Conservation (phyloP, 108 stramenopile genomes). For the Skeletonema marinoi region DNA sequence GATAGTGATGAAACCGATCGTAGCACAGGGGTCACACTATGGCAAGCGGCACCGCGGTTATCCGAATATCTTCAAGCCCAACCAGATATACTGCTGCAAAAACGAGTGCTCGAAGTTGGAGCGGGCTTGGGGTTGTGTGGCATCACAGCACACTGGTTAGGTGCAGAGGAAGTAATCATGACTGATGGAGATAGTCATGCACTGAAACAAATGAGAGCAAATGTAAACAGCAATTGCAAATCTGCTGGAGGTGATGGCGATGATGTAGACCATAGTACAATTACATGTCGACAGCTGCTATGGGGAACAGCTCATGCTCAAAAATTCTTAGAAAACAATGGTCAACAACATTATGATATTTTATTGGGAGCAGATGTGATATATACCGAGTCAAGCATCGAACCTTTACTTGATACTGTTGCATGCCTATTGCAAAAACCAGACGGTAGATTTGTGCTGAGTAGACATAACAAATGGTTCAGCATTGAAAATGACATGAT, state of each 20-base stretch:
- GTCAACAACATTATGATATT: slow-evolving; percentile 8
- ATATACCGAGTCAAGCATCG: slow-evolving; percentile 16
- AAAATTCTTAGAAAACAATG: slow-evolving; percentile 7
- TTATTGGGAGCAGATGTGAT: slow-evolving; percentile 31
- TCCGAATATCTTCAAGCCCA: slow-evolving; percentile 37
- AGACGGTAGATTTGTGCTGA: slow-evolving; percentile 24
- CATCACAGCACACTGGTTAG: slow-evolving; percentile 49
- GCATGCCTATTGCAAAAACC: slow-evolving; percentile 31
- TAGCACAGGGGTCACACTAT: slow-evolving; percentile 59
- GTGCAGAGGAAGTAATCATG: slow-evolving; percentile 36
- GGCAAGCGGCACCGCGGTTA: slow-evolving; percentile 50
- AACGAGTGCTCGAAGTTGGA: slow-evolving; percentile 55
- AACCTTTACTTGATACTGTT: slow-evolving; percentile 32
- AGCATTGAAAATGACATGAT: slow-evolving; percentile 37
- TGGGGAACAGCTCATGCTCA: slow-evolving; percentile 26
- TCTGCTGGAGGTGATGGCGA: neutral
- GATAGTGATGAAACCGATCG: slow-evolving; percentile 35
- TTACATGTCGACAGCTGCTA: slow-evolving; percentile 30
- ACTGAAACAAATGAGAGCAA: slow-evolving; percentile 53
- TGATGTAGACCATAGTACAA: neutral
- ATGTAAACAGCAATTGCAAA: slow-evolving; percentile 33
- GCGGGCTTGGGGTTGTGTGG: slow-evolving; percentile 62
- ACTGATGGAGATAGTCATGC: slow-evolving; percentile 63
- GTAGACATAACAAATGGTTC: slow-evolving; percentile 43
- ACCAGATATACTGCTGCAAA: slow-evolving; percentile 24